phyloP scores from a whole-genome alignment of 768 basidiomycete species.

The Rhizopogon vinicolor region DNA sequence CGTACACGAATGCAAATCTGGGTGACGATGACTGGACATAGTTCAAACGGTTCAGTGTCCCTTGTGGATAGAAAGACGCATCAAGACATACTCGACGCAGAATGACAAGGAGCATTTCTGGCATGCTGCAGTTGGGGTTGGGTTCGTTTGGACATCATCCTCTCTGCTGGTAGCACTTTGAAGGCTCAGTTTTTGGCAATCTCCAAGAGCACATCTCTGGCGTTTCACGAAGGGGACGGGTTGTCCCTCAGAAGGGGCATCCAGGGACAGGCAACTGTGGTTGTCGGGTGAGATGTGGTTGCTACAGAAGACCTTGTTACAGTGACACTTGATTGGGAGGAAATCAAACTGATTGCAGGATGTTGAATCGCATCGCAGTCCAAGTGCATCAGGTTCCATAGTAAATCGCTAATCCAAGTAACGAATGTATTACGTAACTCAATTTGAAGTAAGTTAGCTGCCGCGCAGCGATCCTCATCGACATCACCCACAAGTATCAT shows the following conservation, averaged over 20 bases:
- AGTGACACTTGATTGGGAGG: conserved; percentile 69
- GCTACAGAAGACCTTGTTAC: conserved; percentile 56
- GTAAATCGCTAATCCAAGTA: conserved; percentile 5
- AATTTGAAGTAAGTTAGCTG: neutral
- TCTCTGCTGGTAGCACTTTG: conserved; percentile 28
- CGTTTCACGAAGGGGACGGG: conserved; percentile 19
- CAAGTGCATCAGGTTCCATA: conserved; percentile 50
- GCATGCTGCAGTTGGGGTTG: conserved; percentile 35
- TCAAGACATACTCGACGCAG: conserved; percentile 52
- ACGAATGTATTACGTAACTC: neutral
- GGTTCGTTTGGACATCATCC: conserved; percentile 9
- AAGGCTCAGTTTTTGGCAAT: conserved; percentile 56
- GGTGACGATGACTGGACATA: conserved; percentile 57
- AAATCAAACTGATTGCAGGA: conserved; percentile 67
- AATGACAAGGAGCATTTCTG: conserved; percentile 50
- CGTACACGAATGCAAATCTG: conserved; percentile 55
- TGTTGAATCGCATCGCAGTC: conserved; percentile 57
- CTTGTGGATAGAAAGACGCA: neutral
- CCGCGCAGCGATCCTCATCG: neutral
- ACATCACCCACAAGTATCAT: conserved; percentile 34
- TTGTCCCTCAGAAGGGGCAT: neutral
- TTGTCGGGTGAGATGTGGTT: conserved; percentile 54
- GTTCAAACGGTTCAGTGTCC: conserved; percentile 1
- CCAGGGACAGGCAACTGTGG: conserved; percentile 48
- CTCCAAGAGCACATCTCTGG: conserved; percentile 44